phyloP scores from a whole-genome alignment of 306 rosid genomes.

The Prunus kanzakura region DNA sequence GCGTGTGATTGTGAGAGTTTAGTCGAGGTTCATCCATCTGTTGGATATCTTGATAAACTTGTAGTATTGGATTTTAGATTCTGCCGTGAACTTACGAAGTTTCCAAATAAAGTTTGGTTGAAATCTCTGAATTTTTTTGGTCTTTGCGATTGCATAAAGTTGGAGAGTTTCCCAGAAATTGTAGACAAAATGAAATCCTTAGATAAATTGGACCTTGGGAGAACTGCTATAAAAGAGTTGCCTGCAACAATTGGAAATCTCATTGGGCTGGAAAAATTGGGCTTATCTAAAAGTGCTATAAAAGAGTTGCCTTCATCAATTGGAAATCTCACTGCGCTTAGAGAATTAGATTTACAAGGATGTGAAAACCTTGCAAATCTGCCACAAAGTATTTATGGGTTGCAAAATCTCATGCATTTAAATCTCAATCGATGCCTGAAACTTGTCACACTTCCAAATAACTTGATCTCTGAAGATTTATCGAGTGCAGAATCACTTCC shows the following conservation, averaged over 20 bases:
- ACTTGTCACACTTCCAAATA: background rate
- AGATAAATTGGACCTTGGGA: accelerated
- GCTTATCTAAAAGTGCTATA: accelerated
- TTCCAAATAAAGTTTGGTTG: too few relatives aligned
- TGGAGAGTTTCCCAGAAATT: too few relatives aligned
- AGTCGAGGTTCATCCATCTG: too few relatives aligned
- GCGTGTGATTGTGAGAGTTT: accelerated
- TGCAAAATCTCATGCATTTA: accelerated
- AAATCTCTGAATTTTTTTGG: too few relatives aligned
- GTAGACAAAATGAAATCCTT: too few relatives aligned
- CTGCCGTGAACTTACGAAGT: too few relatives aligned
- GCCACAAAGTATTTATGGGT: background rate
- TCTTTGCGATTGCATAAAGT: too few relatives aligned
- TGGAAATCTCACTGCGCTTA: background rate
- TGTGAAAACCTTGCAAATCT: background rate
- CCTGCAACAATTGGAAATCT: background rate
- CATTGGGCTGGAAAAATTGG: background rate
- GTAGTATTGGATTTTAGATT: too few relatives aligned
- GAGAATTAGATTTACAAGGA: accelerated
- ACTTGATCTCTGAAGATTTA: too few relatives aligned
- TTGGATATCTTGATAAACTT: too few relatives aligned
- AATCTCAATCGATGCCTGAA: background rate
- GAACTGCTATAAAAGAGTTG: too few relatives aligned
- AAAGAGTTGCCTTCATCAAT: background rate
- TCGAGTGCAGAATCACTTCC: too few relatives aligned